These are phyloP conservation scores for Potentilla sterilis DNA, from an alignment of 306 rosid genomes.

Conservation along the genomic window DNA sequence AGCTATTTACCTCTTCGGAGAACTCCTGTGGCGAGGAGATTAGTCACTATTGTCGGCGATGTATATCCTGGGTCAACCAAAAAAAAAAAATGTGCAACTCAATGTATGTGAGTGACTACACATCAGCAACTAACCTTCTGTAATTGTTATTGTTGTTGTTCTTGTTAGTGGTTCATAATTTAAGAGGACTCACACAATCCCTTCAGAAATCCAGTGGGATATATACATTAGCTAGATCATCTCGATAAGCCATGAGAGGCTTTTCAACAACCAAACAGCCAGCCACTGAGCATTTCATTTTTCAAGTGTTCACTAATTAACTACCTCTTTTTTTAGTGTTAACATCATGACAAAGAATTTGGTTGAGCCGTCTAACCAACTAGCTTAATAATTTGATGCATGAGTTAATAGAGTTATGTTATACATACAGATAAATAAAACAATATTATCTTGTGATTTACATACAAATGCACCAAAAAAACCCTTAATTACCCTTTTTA, in stretches of 20 bases:
- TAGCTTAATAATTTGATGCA: neutral
- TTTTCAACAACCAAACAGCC: neutral
- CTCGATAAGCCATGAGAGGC: neutral
- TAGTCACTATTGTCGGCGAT: no score
- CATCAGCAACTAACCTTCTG: neutral
- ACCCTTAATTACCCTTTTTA: no score
- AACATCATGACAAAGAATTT: neutral
- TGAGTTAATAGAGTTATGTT: neutral
- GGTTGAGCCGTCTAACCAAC: neutral
- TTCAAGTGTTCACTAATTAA: neutral
- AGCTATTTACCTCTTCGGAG: no score
- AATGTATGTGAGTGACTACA: constrained; percentile 4
- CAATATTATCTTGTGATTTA: neutral
- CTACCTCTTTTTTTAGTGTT: neutral
- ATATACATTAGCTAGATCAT: neutral
- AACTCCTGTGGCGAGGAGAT: no score
- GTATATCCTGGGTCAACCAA: no score
- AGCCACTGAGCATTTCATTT: neutral
- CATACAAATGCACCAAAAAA: neutral
- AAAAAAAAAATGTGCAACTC: no score
- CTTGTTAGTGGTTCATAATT: neutral
- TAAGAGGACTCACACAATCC: neutral
- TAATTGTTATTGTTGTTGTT: neutral
- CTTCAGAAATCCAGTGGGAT: no score
- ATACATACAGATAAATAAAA: neutral